A percentile compares a stretch with the other conserved stretches of the same genome.
Conservation (phyloP, 768 basidiomycete species). For the Amanita pallidorosea region DNA sequence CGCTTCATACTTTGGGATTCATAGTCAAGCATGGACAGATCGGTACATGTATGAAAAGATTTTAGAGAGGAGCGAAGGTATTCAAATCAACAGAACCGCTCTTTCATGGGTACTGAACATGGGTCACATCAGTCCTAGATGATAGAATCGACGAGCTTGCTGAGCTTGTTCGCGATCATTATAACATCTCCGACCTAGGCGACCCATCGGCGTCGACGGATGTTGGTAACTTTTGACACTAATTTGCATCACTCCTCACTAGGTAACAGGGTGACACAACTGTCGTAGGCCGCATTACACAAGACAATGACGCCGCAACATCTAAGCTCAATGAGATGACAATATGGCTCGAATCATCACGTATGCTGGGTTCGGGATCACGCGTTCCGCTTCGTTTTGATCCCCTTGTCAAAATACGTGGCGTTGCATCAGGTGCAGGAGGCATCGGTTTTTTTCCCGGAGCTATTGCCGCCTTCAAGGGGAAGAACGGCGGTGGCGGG, state of each 20-base stretch:
- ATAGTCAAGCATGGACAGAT: constrained; percentile 28
- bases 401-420: constrained; percentile 52
- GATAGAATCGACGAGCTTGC: constrained; percentile 81
- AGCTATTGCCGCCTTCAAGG: constrained; percentile 74
- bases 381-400: constrained; percentile 66
- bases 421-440: constrained; percentile 46
- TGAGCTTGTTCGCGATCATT: constrained; percentile 59
- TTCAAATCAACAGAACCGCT: constrained; percentile 2
- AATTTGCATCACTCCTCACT: constrained; percentile 1
- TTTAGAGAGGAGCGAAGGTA: constrained; percentile 75
- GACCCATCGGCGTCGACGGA: constrained; percentile 49
- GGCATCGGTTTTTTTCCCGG: constrained; percentile 82
- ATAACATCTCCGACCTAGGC: constrained; percentile 61
- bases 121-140: constrained; percentile 52
- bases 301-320: constrained; percentile 49
- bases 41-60: constrained; percentile 95
- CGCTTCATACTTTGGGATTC: not conserved
- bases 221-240: constrained; percentile 18
- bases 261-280: constrained; percentile 46
- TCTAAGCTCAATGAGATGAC: constrained; percentile 70
- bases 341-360: constrained; percentile 75
- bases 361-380: constrained; percentile 58
- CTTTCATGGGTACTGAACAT: not conserved
- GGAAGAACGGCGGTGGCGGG: constrained; percentile 84
- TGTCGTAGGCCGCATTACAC: constrained; percentile 64